Evolutionary conservation across 2,329 filamentous ascomycete species (phyloP).

Genomic region (Pyrenochaeta sp.): DNA sequence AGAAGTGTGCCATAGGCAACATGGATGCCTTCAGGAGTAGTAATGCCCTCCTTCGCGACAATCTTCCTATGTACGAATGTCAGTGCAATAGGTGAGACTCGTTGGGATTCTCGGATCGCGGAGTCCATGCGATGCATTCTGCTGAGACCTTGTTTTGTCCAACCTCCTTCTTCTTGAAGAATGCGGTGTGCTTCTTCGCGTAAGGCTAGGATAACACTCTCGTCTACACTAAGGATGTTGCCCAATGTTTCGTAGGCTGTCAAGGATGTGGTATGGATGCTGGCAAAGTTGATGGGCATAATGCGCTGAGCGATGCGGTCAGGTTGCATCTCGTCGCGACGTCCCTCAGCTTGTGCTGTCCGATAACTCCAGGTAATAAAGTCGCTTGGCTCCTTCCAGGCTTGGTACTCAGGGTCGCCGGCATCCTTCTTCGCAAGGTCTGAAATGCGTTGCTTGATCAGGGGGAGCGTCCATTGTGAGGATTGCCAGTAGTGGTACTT

Average conservation of each 20-base stretch:
- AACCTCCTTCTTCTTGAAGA: conserved; percentile 49
- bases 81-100: conserved; percentile 58
- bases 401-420: conserved; percentile 52
- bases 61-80: conserved; percentile 60
- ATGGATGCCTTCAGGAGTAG: conserved; percentile 72
- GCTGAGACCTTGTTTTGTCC: conserved; percentile 58
- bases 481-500: conserved; percentile 58
- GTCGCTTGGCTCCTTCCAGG: conserved; percentile 61
- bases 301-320: conserved; percentile 61
- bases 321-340: conserved; percentile 56
- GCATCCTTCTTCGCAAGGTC: conserved; percentile 56
- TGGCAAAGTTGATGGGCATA: conserved; percentile 66
- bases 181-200: conserved; percentile 55
- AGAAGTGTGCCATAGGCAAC: conserved; percentile 26
- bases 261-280: conserved; percentile 66
- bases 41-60: conserved; percentile 75
- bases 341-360: conserved; percentile 58
- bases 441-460: conserved; percentile 60
- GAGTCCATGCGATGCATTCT: conserved; percentile 60
- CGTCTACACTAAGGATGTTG: conserved; percentile 28
- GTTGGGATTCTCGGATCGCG: conserved; percentile 63
- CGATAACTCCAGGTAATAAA: conserved; percentile 67
- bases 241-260: conserved; percentile 56
- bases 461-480: conserved; percentile 54
- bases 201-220: conserved; percentile 39